Conservation (phyloP, 1,284 basidiomycete genomes). For the Ceratobasidium papillatum region DNA sequence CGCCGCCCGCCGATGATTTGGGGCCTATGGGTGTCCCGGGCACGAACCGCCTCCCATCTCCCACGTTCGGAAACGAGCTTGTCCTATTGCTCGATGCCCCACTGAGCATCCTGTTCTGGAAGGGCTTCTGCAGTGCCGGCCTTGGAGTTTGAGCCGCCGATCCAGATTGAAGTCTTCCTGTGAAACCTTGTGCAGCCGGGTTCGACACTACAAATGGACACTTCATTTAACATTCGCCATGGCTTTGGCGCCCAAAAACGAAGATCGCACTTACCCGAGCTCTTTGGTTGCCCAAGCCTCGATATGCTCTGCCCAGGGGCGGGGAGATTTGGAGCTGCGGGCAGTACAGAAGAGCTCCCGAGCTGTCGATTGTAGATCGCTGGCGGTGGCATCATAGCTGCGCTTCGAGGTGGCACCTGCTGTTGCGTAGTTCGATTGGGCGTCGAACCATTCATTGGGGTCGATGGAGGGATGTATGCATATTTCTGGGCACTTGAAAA, state of each 20-base stretch:
- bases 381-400: conserved; percentile 27
- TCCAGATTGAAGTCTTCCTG: conserved; percentile 1
- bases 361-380: neutral
- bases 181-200: neutral
- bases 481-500: conserved; percentile 9
- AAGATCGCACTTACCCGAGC: neutral
- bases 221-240: neutral
- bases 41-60: conserved; percentile 31
- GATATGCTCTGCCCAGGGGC: neutral
- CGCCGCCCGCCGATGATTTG: neutral
- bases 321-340: neutral
- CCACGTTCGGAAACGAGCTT: conserved; percentile 1
- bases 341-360: neutral
- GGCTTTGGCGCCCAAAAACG: neutral
- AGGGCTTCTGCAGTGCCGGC: neutral
- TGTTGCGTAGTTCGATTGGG: neutral
- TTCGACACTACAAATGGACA: neutral
- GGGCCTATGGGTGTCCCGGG: conserved; percentile 12
- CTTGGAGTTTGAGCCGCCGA: neutral
- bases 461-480: conserved; percentile 19
- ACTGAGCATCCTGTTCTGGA: neutral
- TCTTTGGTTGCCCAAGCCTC: neutral
- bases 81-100: neutral
- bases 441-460: conserved; percentile 1
- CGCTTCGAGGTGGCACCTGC: neutral